These are phyloP conservation scores for Fusarium xyrophilum DNA, from an alignment of 2,329 filamentous ascomycete species.

Conservation along the genomic window DNA sequence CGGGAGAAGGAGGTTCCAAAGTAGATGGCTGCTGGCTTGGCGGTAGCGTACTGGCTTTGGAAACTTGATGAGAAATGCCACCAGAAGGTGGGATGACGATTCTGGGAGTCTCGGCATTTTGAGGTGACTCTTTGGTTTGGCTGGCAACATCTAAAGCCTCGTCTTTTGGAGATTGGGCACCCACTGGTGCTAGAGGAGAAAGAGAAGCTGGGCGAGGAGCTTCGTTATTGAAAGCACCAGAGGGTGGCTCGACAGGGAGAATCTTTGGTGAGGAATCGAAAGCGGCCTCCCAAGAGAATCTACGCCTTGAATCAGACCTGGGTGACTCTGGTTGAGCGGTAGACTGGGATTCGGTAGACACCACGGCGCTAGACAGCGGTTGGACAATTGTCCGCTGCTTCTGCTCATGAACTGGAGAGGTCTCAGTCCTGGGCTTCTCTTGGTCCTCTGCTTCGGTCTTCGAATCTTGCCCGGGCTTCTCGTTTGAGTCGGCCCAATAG, in stretches of 20 bases:
- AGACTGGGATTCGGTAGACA: slow-evolving; percentile 10
- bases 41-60: slow-evolving; percentile 31
- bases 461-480: slow-evolving; percentile 14
- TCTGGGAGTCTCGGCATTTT: slow-evolving; percentile 22
- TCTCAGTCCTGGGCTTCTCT: slow-evolving; percentile 3
- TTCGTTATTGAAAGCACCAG: slow-evolving; percentile 3
- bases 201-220: slow-evolving; percentile 15
- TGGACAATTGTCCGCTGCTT: not conserved
- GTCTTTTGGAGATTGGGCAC: slow-evolving; percentile 24
- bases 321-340: slow-evolving; percentile 5
- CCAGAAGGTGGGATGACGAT: slow-evolving; percentile 33
- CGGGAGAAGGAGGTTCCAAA: slow-evolving; percentile 53
- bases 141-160: slow-evolving; percentile 7
- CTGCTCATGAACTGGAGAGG: not conserved
- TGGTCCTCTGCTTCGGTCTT: slow-evolving; percentile 1
- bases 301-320: slow-evolving; percentile 35
- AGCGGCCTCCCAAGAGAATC: slow-evolving; percentile 50
- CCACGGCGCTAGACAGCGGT: not conserved
- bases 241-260: slow-evolving; percentile 18
- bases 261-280: slow-evolving; percentile 33
- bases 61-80: slow-evolving; percentile 39
- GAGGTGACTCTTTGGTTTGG: slow-evolving; percentile 25
- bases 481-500: slow-evolving; percentile 62
- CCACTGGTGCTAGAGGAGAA: slow-evolving; percentile 15
- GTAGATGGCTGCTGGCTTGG: slow-evolving; percentile 30